Evolutionary conservation across 345 rosid species (phyloP), one percentile per base, ranked within the genome.

Genomic region (Hibiscus mutabilis): DNA sequence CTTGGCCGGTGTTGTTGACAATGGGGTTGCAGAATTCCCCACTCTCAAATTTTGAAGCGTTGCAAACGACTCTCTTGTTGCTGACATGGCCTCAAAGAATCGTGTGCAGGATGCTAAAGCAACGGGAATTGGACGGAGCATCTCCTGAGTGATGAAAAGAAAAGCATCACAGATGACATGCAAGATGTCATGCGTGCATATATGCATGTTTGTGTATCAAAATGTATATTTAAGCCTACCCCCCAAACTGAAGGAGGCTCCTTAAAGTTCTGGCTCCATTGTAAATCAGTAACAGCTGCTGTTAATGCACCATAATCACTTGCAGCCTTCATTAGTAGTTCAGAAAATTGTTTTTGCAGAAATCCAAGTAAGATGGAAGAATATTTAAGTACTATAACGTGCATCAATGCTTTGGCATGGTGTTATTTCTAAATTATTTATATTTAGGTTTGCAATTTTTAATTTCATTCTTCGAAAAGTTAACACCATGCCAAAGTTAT

Each of bases 221-320:
- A 24, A 57, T 25, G 2, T 13, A 9, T 44, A 12, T 68, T 63
- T 73, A 78, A 60, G 46, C 82, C 61, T 96, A 92, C 99, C 88
- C 97, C 98, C 99, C 99, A 91, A 71, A 92, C 92, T 55, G 97
- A 78, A 77, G 97, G 99, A 81, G 98, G 83, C 76, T 96, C 99
- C 85, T 87, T 96, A 76, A 96, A 96, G 86, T 89, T 96, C 75
- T 89, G 97, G 82, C 90, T 96, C 99, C 99, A 96, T 10, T 91
- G 96, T 74, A 96, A 92, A 82, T 96, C 99, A 21, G 91, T 72
- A 55, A 84, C 94, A 11, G 98, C 91, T 40, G 98, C 91, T 70
- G 99, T 91, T 86, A 96, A 82, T 60, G 93, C 87, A 57, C 97
- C 97, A 76, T 96, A 96, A 78, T 96, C 99, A 77, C 99, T 81